These are phyloP conservation scores for Typha latifolia DNA, from an alignment of 176 grass and related monocot species.

Conservation along the genomic window DNA sequence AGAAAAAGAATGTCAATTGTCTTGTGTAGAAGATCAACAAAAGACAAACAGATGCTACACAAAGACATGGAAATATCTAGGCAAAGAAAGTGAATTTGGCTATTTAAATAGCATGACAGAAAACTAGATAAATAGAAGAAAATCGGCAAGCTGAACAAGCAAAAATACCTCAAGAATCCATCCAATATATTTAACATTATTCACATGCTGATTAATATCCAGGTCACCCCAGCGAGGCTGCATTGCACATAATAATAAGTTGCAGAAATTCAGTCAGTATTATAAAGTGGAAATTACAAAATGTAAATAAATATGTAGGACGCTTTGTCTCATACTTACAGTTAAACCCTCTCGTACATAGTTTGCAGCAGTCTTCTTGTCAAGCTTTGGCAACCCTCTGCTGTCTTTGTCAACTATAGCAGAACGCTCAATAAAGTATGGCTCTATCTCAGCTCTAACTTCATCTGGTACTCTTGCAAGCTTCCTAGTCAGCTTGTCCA, in stretches of 20 bases:
- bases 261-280: slow-evolving; percentile 3
- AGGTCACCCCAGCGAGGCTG: slow-evolving; percentile 96
- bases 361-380: slow-evolving; percentile 37
- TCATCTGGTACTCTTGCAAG: slow-evolving; percentile 89
- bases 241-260: slow-evolving; percentile 3
- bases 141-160: not conserved
- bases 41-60: not conserved
- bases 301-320: not conserved
- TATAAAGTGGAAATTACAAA: not conserved
- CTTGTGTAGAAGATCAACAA: not conserved
- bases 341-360: slow-evolving; percentile 68
- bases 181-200: slow-evolving; percentile 98
- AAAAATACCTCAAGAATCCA: slow-evolving; percentile 95
- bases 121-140: not conserved
- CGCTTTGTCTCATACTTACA: slow-evolving; percentile 41
- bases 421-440: slow-evolving; percentile 51
- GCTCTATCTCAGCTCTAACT: slow-evolving; percentile 88
- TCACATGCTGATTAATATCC: slow-evolving; percentile 98
- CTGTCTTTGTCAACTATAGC: slow-evolving; percentile 64
- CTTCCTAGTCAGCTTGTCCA: slow-evolving; percentile 88
- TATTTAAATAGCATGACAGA: not conserved
- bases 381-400: slow-evolving; percentile 59
- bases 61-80: too few species aligned
- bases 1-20: not conserved
- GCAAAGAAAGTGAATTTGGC: not conserved